Percentiles rank a stretch among this genome's conserved stretches.
These are phyloP conservation scores for Sarocladiaceae sp. DNA, from an alignment of 2,329 filamentous ascomycete genomes.

Conservation along the genomic window DNA sequence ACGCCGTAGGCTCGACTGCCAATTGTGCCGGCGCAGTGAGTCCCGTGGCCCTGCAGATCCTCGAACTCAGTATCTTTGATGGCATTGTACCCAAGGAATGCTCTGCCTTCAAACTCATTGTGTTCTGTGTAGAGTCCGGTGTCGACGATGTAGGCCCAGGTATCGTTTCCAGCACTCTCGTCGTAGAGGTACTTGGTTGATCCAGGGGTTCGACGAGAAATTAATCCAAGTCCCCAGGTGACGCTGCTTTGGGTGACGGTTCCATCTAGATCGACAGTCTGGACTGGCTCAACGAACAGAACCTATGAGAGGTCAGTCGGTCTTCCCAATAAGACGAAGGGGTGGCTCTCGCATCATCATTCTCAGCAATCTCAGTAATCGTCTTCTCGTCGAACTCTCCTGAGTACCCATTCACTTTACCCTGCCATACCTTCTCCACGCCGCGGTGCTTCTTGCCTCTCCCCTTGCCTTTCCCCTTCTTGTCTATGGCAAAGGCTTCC, in stretches of 20 bases:
- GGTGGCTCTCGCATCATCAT: conserved; percentile 2
- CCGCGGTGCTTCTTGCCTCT: conserved; percentile 14
- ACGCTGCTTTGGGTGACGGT: conserved; percentile 17
- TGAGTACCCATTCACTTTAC: conserved; percentile 36
- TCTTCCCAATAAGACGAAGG: background rate
- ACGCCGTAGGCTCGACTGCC: conserved; percentile 41
- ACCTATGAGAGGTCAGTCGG: conserved; percentile 21
- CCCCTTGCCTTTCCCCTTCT: background rate
- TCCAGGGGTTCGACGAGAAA: conserved; percentile 35
- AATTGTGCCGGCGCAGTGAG: conserved; percentile 42
- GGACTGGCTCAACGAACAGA: conserved; percentile 27
- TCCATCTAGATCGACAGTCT: conserved; percentile 22
- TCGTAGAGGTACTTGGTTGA: conserved; percentile 37
- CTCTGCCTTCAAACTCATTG: conserved; percentile 38
- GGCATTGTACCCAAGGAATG: conserved; percentile 31
- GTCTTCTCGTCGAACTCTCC: conserved; percentile 34
- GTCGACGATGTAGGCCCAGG: conserved; percentile 51
- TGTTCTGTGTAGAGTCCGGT: conserved; percentile 47
- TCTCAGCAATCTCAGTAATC: background rate
- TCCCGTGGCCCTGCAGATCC: conserved; percentile 41
- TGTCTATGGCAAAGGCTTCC: conserved; percentile 16
- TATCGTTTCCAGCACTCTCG: conserved; percentile 31
- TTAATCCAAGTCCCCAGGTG: conserved; percentile 40
- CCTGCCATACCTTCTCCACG: conserved; percentile 24
- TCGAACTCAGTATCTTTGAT: conserved; percentile 23